Evolutionary conservation across 495 filamentous ascomycete species (phyloP).

Genomic region (Pyronema omphalodes): DNA sequence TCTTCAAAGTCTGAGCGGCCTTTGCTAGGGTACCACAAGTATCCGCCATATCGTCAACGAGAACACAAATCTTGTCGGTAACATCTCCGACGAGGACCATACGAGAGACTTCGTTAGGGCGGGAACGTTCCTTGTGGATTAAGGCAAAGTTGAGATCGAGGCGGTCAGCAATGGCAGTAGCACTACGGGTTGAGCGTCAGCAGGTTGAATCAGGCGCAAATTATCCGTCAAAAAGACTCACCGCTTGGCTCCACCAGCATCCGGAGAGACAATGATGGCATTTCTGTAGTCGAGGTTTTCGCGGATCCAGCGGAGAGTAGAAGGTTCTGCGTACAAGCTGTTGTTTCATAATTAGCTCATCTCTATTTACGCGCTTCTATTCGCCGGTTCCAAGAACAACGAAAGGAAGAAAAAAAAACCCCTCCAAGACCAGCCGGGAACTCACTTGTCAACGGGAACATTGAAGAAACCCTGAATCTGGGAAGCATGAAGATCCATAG

Average conservation of each 20-base stretch:
- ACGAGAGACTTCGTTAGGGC: slow-evolving; percentile 85
- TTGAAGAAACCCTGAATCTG: slow-evolving; percentile 94
- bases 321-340: slow-evolving; percentile 91
- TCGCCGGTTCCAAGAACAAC: neutral
- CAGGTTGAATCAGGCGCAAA: neutral
- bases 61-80: slow-evolving; percentile 38
- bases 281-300: slow-evolving; percentile 69
- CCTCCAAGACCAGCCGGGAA: neutral
- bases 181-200: slow-evolving; percentile 31
- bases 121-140: slow-evolving; percentile 93
- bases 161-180: slow-evolving; percentile 89
- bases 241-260: slow-evolving; percentile 94
- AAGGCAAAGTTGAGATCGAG: slow-evolving; percentile 92
- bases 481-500: slow-evolving; percentile 66
- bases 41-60: slow-evolving; percentile 67
- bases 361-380: neutral
- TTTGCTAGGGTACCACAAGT: slow-evolving; percentile 91
- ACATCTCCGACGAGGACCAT: slow-evolving; percentile 85
- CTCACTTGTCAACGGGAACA: slow-evolving; percentile 57
- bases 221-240: slow-evolving; percentile 26
- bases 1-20: slow-evolving; percentile 77
- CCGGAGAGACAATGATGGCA: slow-evolving; percentile 87
- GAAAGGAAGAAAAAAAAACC: slow-evolving; percentile 1
- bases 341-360: slow-evolving; percentile 3
- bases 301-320: slow-evolving; percentile 73